Conservation (phyloP, 148 eudicot species). For the Camellia lanceoleosa region DNA sequence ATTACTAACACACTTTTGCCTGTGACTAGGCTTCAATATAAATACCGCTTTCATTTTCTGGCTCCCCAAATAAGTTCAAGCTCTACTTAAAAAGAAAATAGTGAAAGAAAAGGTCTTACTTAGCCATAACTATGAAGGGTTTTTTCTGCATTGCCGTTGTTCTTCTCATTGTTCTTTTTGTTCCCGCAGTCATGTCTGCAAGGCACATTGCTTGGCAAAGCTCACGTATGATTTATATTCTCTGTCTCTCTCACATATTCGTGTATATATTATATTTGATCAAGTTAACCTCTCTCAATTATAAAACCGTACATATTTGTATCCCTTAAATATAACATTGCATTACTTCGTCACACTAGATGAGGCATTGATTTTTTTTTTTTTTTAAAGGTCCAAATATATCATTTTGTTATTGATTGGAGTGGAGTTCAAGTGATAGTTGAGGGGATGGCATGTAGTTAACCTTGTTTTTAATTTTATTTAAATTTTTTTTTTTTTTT, state of each 20-base stretch:
- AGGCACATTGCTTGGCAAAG: conserved; percentile 37
- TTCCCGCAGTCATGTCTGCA: conserved; percentile 29
- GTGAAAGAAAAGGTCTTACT: not conserved
- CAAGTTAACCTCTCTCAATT: too few species aligned
- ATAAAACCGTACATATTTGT: too few species aligned
- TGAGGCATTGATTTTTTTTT: too few species aligned
- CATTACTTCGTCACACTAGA: too few species aligned
- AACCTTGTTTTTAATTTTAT: not conserved
- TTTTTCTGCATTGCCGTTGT: conserved; percentile 16
- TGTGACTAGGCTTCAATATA: conserved; percentile 53
- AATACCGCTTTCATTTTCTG: conserved; percentile 8
- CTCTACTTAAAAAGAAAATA: not conserved
- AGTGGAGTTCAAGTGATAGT: too few species aligned
- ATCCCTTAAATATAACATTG: too few species aligned
- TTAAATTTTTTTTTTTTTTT: not conserved
- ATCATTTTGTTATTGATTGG: too few species aligned
- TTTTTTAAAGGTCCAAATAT: too few species aligned
- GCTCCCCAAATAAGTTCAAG: not conserved
- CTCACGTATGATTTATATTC: conserved; percentile 33
- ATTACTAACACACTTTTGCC: conserved; percentile 9
- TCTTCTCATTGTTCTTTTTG: conserved; percentile 20
- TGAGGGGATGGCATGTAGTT: too few species aligned
- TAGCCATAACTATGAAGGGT: conserved; percentile 23
- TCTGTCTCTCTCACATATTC: not conserved
- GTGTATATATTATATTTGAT: too few species aligned